Conservation (phyloP, 768 basidiomycete genomes). For the Collybia sordida region DNA sequence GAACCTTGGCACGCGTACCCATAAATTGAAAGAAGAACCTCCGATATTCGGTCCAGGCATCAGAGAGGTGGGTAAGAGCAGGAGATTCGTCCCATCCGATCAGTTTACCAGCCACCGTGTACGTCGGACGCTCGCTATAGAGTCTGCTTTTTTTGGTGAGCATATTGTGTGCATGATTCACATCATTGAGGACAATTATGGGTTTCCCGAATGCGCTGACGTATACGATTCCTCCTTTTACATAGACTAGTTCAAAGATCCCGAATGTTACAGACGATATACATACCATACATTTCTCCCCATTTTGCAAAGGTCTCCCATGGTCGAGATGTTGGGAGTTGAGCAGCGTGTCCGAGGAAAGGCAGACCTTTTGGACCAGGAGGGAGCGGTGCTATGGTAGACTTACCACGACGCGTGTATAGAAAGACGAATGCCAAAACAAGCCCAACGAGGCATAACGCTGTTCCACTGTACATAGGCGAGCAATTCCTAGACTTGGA, state of each 20-base stretch:
- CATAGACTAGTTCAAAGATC: too few relatives aligned
- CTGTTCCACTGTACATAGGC: too few relatives aligned
- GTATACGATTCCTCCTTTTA: slow-evolving; percentile 32
- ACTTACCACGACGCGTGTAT: too few relatives aligned
- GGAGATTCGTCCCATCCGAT: slow-evolving; percentile 18
- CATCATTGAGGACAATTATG: slow-evolving; percentile 28
- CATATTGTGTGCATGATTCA: slow-evolving; percentile 23
- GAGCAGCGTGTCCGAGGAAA: not conserved
- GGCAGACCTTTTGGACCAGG: not conserved
- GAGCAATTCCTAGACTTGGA: too few relatives aligned
- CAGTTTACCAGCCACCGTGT: slow-evolving; percentile 29
- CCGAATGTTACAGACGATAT: not conserved
- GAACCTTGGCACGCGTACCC: slow-evolving; percentile 18
- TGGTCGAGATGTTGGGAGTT: not conserved
- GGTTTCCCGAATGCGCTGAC: slow-evolving; percentile 22
- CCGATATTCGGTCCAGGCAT: slow-evolving; percentile 18
- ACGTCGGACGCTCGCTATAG: slow-evolving; percentile 16
- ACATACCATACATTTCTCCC: not conserved
- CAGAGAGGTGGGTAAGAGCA: slow-evolving; percentile 13
- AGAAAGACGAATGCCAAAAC: too few relatives aligned
- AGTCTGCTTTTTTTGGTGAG: slow-evolving; percentile 23
- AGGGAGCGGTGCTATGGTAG: too few relatives aligned
- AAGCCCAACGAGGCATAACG: too few relatives aligned
- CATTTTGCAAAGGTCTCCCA: not conserved
- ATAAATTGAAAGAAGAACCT: slow-evolving; percentile 16